These are phyloP conservation scores for Abrus pulchellus DNA, from an alignment of 306 rosid species.

Conservation along the genomic window DNA sequence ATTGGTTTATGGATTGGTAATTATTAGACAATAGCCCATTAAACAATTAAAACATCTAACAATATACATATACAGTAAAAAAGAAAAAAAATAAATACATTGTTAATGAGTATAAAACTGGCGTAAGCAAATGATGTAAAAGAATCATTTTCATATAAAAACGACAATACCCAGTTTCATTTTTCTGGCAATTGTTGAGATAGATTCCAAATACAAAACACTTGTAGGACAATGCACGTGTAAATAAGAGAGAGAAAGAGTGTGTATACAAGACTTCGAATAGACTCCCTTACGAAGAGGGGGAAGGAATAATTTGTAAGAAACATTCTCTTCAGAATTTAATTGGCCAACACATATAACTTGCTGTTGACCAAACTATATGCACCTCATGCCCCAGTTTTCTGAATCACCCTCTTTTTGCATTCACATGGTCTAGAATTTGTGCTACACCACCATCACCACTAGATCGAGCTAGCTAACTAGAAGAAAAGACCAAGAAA, in stretches of 20 bases:
- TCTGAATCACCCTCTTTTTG: conserved; percentile 6
- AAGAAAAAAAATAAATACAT: too few species aligned
- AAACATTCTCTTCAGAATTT: conserved; percentile 62
- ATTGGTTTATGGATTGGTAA: not conserved
- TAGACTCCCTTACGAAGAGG: conserved; percentile 54
- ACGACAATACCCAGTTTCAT: conserved; percentile 43
- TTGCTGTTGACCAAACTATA: conserved; percentile 64
- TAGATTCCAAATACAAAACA: conserved; percentile 50
- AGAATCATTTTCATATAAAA: conserved; percentile 28
- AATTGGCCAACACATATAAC: conserved; percentile 20
- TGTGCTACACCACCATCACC: not conserved
- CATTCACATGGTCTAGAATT: conserved; percentile 20
- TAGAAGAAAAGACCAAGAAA: conserved; percentile 9
- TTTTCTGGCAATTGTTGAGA: conserved; percentile 36
- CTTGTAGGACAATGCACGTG: conserved; percentile 62
- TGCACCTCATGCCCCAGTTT: conserved; percentile 30
- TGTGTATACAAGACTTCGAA: conserved; percentile 42
- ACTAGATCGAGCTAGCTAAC: conserved; percentile 6
- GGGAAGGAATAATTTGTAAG: conserved; percentile 47
- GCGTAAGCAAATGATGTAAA: conserved; percentile 14
- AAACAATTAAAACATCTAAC: not conserved
- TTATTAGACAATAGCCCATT: not conserved
- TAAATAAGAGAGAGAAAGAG: conserved; percentile 53
- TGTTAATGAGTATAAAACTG: not conserved
- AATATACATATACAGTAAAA: not conserved